Base-by-base conservation (phyloP, 805 yeast species). In the Starmerella vaccinii region DNA sequence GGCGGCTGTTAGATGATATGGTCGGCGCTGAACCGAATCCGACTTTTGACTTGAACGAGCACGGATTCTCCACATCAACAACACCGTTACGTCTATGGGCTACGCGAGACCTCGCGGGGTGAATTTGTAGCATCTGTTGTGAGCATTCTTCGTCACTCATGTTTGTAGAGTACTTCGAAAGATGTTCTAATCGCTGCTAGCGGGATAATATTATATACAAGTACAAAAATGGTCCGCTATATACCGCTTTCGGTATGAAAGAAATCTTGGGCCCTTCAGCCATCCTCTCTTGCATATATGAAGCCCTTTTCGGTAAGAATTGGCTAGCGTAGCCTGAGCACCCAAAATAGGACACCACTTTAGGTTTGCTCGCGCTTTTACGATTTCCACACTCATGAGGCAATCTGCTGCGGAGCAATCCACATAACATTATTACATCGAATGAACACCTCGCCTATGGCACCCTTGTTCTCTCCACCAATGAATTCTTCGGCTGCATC, bases 351-450 rank as follows among this genome's bases (percentile, higher is more conserved):
- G n/a, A n/a, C n/a, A n/a, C n/a, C n/a, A n/a, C n/a, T n/a, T n/a
- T n/a, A n/a, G n/a, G n/a, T n/a, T n/a, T 27, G 32, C 32, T 9
- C 12, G 12, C 12, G 32, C 12, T 27, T 27, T 27, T 27, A 27
- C 9, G 12, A 13, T 9, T 27, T 27, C 32, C 9, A 13, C 32
- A 27, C 32, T 15, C 24, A 39, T 10, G 32, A 7, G 8, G 18
- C 4, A 8, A 16, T 26, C 46, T 34, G 32, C 12, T 19, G 40
- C 3, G 50, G 51, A 8, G 83, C 74, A 21, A 84, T 70, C 78
- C 85, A 87, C 42, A 89, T 71, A 1, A 89, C 95, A 58, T 90
- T 89, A 63, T 89, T 89, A 65, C 97, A 89, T 63, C 97, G 57
- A 51, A 89, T 81, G 62, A 90, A 83, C 21, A 90, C 71, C 59